Conservation (phyloP, 257 asterid species). For the Eustoma russellianum region DNA sequence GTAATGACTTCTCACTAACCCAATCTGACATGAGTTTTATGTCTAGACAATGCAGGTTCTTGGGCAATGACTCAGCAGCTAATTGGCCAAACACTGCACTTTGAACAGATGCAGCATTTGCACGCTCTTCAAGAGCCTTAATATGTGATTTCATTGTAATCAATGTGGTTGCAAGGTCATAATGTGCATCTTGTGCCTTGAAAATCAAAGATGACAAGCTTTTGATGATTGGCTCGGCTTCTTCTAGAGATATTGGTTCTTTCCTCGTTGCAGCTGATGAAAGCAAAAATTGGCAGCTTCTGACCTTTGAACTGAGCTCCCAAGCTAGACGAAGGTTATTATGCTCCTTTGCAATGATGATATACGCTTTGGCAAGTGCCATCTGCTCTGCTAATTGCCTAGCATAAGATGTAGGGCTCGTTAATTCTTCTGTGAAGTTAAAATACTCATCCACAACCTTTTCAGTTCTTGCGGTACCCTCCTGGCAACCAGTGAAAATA, state of each 20-base stretch:
- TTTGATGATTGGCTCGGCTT: conserved; percentile 68
- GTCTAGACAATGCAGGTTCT: conserved; percentile 58
- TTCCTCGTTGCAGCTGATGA: conserved; percentile 79
- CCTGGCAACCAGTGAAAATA: conserved; percentile 33
- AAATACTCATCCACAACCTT: conserved; percentile 28
- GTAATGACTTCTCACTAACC: conserved; percentile 40
- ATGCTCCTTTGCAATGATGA: conserved; percentile 75
- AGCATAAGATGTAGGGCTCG: conserved; percentile 62
- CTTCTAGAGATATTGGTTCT: conserved; percentile 61
- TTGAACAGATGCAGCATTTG: conserved; percentile 56
- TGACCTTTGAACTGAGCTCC: conserved; percentile 69
- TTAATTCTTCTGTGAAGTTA: conserved; percentile 51
- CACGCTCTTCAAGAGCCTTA: conserved; percentile 73
- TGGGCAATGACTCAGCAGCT: conserved; percentile 70
- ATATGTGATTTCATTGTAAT: conserved; percentile 81
- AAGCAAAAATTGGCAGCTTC: conserved; percentile 68
- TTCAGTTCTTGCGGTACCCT: conserved; percentile 40
- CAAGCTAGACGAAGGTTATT: conserved; percentile 80
- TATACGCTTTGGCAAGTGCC: conserved; percentile 86
- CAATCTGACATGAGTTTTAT: conserved; percentile 60
- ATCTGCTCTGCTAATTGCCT: conserved; percentile 81
- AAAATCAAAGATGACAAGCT: conserved; percentile 71
- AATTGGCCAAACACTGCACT: conserved; percentile 61
- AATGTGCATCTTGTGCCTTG: conserved; percentile 75
- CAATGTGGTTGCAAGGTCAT: conserved; percentile 80